Percentiles rank a stretch among this genome's conserved stretches.
These are phyloP conservation scores for Ceratocystis alfenasii DNA, from an alignment of 2,329 filamentous ascomycete genomes.

Conservation along the genomic window DNA sequence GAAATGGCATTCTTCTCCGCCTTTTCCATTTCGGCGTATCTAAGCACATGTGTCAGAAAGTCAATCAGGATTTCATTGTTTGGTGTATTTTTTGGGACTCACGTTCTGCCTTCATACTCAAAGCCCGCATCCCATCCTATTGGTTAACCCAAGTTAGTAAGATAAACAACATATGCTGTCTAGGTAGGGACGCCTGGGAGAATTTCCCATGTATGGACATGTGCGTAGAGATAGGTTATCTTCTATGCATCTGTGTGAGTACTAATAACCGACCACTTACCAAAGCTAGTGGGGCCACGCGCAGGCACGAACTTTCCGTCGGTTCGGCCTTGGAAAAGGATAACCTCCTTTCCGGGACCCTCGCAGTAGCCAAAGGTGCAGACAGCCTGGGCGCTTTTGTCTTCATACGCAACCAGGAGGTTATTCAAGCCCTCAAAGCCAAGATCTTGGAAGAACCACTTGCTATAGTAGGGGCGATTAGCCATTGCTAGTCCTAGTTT, in stretches of 20 bases:
- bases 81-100: slow-evolving; percentile 27
- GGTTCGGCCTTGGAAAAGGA: slow-evolving; percentile 86
- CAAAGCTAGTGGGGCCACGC: slow-evolving; percentile 69
- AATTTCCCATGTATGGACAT: too few relatives aligned
- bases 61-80: neutral
- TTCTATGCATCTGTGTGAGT: neutral
- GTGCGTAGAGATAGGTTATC: neutral
- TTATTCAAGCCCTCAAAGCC: slow-evolving; percentile 83
- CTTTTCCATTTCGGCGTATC: slow-evolving; percentile 90
- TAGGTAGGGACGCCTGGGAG: too few relatives aligned
- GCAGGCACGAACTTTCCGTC: slow-evolving; percentile 74
- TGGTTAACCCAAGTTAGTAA: slow-evolving; percentile 3
- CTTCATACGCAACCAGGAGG: slow-evolving; percentile 72
- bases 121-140: slow-evolving; percentile 96
- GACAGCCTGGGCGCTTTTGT: slow-evolving; percentile 85
- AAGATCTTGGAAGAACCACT: slow-evolving; percentile 80
- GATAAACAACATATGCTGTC: too few relatives aligned
- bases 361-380: slow-evolving; percentile 90
- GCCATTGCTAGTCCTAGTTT: too few relatives aligned
- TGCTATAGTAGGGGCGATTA: slow-evolving; percentile 41
- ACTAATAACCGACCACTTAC: slow-evolving; percentile 37
- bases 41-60: slow-evolving; percentile 26
- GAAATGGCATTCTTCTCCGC: slow-evolving; percentile 81
- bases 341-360: slow-evolving; percentile 69
- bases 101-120: slow-evolving; percentile 81